Base-by-base conservation (phyloP, 768 basidiomycete genomes). In the Podaxis carcinomalis region DNA sequence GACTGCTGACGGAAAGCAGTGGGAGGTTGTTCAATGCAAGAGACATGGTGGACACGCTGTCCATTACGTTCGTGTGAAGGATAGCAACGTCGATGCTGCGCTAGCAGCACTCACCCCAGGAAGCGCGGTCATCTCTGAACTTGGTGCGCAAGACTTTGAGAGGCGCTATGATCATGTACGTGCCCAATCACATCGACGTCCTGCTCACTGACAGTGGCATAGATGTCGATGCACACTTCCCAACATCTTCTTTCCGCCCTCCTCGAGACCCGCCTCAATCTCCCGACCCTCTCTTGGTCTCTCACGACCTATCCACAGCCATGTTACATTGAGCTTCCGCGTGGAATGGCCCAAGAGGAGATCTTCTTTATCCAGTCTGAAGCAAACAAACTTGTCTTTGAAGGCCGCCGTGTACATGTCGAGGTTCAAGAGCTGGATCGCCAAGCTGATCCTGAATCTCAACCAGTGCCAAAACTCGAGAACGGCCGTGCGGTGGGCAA, bases 191-290 rank as follows among this genome's bases (percentile, higher is more conserved):
- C 25, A 23, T 52, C 37, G 59, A n/a, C 10, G 13, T 36, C 16
- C 39, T 39, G 40, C 56, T 58, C 54, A 44, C 61, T 49, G 37
- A 9, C 27, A 35, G 37, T 28, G 28, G 7, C 13, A 58, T 65
- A 91, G 88, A 90, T 90, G 88, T 83, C 85, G 14, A 84, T 91
- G 83, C 92, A 94, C 71, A 92, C 91, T 1, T 88, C 88, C 0
- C 92, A 93, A 67, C 92, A 93, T 63, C 78, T 92, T 47, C 81
- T 93, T 23, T 92, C 91, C 13, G 90, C 91, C 0, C 77, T 92
- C n/a, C 77, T 93, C 4, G 90, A 93, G 67, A 77, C 79, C 23
- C 75, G 74, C 3, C 77, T 90, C 40, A 72, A 82, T 35, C 76
- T 92, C 27, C 84, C 85, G 5, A 93, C 92, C 2, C 79, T 92